Evolutionary conservation across 495 filamentous ascomycete genomes (phyloP).

Genomic region (Aspergillus steynii): DNA sequence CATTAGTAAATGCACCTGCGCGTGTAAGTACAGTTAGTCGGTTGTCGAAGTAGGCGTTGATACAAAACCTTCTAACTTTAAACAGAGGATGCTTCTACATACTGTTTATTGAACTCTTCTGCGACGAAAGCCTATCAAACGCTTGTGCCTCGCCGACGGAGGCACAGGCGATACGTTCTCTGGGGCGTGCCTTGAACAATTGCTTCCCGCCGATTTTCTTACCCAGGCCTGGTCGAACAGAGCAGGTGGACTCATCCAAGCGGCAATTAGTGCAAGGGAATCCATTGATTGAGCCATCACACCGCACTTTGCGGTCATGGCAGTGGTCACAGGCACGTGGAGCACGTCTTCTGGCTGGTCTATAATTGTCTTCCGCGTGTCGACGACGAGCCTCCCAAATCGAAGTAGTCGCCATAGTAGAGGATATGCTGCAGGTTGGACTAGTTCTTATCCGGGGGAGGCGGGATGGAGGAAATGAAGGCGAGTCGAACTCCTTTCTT

Average conservation of each 20-base stretch:
- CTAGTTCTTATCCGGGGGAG: background rate
- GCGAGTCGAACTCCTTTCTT: background rate
- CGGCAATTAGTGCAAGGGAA: conserved; percentile 24
- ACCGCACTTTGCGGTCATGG: conserved; percentile 20
- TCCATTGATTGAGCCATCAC: conserved; percentile 20
- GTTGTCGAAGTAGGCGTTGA: background rate
- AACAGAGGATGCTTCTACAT: background rate
- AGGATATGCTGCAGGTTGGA: background rate
- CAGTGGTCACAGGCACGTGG: conserved; percentile 18
- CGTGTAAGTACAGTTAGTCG: background rate
- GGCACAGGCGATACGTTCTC: background rate
- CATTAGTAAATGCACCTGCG: background rate
- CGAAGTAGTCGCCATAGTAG: background rate
- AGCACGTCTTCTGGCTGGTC: conserved; percentile 7
- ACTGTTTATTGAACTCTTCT: background rate
- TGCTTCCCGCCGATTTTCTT: conserved; percentile 16
- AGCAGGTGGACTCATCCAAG: conserved; percentile 15
- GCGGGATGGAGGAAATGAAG: background rate
- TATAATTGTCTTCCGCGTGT: background rate
- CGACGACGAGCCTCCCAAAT: background rate
- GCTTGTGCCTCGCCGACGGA: background rate
- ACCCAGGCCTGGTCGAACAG: conserved; percentile 9
- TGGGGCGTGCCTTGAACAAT: conserved; percentile 1
- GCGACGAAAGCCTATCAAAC: background rate
- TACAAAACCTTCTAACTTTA: background rate